These are phyloP conservation scores for Tylopilus intermedius DNA, from an alignment of 768 basidiomycete species.

Conservation along the genomic window DNA sequence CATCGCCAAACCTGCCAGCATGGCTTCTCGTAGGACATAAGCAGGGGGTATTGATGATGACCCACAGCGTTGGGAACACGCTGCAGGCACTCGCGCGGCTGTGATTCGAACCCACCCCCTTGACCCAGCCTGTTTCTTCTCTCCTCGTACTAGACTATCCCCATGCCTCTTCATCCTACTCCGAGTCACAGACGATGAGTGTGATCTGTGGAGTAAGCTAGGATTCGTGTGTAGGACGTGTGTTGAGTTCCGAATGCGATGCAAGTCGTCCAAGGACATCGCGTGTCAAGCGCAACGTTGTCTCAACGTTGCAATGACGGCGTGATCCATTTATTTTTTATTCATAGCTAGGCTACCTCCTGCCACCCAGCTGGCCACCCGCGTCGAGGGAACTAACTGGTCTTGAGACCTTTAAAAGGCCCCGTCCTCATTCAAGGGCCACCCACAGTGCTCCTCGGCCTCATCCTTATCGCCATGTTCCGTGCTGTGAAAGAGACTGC, in stretches of 20 bases:
- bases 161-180: neutral
- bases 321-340: conserved; percentile 8
- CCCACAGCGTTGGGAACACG: conserved; percentile 15
- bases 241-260: neutral
- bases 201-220: neutral
- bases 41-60: neutral
- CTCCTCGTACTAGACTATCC: neutral
- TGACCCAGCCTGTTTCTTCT: conserved; percentile 10
- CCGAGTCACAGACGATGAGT: neutral
- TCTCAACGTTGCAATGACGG: conserved; percentile 26
- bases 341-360: neutral
- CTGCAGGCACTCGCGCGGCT: conserved; percentile 1
- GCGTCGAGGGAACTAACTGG: neutral
- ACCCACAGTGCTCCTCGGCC: neutral
- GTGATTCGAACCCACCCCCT: conserved; percentile 9
- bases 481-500: conserved; percentile 21
- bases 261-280: conserved; percentile 11
- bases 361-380: conserved; percentile 3
- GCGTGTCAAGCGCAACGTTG: conserved; percentile 26
- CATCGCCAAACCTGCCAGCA: conserved; percentile 36
- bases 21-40: conserved; percentile 17
- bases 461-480: conserved; percentile 7
- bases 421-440: neutral
- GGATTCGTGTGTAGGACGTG: neutral
- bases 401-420: conserved; percentile 10